Conservation (phyloP, 2,329 filamentous ascomycete species). For the Spiromastix sp. region DNA sequence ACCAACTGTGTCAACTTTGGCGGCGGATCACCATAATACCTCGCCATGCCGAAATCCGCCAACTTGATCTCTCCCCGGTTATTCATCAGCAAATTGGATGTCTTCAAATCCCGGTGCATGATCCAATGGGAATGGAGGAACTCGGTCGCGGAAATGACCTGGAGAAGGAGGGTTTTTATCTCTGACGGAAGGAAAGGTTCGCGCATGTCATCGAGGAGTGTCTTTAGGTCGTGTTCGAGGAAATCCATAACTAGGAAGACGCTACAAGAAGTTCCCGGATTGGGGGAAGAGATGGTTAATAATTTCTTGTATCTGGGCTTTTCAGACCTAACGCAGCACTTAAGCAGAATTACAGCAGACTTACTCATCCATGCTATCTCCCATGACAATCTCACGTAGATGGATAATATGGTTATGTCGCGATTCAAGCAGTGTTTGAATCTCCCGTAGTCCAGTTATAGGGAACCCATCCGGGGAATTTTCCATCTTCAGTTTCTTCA, state of each 20-base stretch:
- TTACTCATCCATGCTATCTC: conserved; percentile 51
- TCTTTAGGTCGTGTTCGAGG: conserved; percentile 91
- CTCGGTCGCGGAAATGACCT: conserved; percentile 67
- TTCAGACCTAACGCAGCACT: conserved; percentile 18
- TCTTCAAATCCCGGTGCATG: conserved; percentile 86
- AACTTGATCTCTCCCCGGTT: conserved; percentile 93
- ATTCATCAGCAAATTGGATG: conserved; percentile 86
- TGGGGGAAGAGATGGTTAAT: conserved; percentile 23
- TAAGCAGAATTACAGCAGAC: conserved; percentile 16
- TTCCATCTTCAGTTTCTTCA: conserved; percentile 92
- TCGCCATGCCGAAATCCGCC: conserved; percentile 96
- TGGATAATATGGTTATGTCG: conserved; percentile 73
- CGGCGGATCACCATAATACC: conserved; percentile 71
- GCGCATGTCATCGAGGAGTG: conserved; percentile 83
- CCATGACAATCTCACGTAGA: conserved; percentile 74
- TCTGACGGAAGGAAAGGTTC: conserved; percentile 90
- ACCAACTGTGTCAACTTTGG: conserved; percentile 80
- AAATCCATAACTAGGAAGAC: conserved; percentile 96
- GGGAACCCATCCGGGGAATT: conserved; percentile 70
- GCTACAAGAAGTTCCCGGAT: conserved; percentile 36
- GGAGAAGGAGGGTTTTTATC: conserved; percentile 77
- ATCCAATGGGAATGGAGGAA: conserved; percentile 89
- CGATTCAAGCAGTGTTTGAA: conserved; percentile 76
- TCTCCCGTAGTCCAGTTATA: conserved; percentile 86
- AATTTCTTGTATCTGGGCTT: conserved; percentile 24